Evolutionary conservation across 2,329 filamentous ascomycete species (phyloP).

Genomic region (Fusarium sp.): DNA sequence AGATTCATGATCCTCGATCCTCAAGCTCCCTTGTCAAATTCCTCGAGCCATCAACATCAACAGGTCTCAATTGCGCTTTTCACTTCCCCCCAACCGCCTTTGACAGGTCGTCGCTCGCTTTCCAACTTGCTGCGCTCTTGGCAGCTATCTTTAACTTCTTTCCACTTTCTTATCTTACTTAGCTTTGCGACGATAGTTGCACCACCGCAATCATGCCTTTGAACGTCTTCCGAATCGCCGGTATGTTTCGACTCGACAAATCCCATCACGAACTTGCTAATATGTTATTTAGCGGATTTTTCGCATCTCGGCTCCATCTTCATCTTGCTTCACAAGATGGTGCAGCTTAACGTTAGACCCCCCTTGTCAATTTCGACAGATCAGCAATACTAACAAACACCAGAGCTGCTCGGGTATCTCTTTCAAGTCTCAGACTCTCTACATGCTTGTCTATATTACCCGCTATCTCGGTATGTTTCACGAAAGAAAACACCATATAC

Average conservation of each 20-base stretch:
- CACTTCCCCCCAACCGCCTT: conserved; percentile 5
- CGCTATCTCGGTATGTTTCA: conserved; percentile 82
- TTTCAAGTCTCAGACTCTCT: conserved; percentile 97
- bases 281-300: conserved; percentile 76
- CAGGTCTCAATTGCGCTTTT: conserved; percentile 32
- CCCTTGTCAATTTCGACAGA: conserved; percentile 16
- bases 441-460: conserved; percentile 92
- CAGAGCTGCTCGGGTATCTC: conserved; percentile 98
- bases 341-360: conserved; percentile 79
- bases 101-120: conserved; percentile 32
- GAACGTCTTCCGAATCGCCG: conserved; percentile 69
- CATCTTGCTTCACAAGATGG: conserved; percentile 97
- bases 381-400: conserved; percentile 35
- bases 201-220: conserved; percentile 56
- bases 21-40: conserved; percentile 41
- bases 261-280: conserved; percentile 22
- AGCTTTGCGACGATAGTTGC: conserved; percentile 26
- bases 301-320: conserved; percentile 95
- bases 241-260: conserved; percentile 51
- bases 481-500: not conserved
- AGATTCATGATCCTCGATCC: conserved; percentile 42
- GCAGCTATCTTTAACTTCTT: conserved; percentile 30
- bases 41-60: conserved; percentile 29
- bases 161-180: conserved; percentile 16
- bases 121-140: conserved; percentile 30